Conservation (phyloP, 345 rosid genomes). For the Cardamine chenopodiifolia region DNA sequence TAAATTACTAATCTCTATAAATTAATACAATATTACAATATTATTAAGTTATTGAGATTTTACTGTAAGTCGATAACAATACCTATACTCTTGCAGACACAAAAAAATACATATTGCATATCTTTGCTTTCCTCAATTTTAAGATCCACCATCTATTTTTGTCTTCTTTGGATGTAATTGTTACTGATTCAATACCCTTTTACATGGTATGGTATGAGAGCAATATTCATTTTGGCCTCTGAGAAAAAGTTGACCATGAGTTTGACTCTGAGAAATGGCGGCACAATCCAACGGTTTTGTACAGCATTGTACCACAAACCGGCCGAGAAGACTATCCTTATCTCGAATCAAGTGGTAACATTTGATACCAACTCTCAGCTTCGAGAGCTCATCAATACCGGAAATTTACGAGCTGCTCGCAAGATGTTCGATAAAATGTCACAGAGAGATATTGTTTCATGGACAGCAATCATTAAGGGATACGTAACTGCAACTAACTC, state of each 20-base stretch:
- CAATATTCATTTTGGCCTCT: background rate
- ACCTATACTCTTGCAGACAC: too few relatives aligned
- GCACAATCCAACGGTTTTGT: slow-evolving; percentile 35
- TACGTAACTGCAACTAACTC: slow-evolving; percentile 55
- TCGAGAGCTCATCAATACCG: slow-evolving; percentile 42
- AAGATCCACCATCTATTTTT: too few relatives aligned
- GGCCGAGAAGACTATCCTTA: slow-evolving; percentile 9
- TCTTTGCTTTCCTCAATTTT: too few relatives aligned
- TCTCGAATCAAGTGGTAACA: slow-evolving; percentile 28
- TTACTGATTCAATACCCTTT: too few relatives aligned
- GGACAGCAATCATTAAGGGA: slow-evolving; percentile 78
- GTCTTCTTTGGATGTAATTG: too few relatives aligned
- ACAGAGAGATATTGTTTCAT: slow-evolving; percentile 64
- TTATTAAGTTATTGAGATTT: too few relatives aligned
- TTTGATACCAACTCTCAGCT: slow-evolving; percentile 53
- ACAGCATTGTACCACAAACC: slow-evolving; percentile 27
- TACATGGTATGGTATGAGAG: too few relatives aligned
- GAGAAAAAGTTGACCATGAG: slow-evolving; percentile 21
- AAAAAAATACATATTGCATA: too few relatives aligned
- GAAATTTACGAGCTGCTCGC: slow-evolving; percentile 58
- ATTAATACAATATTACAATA: too few relatives aligned
- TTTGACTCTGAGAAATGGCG: slow-evolving; percentile 29
- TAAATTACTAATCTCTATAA: too few relatives aligned
- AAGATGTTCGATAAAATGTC: slow-evolving; percentile 72
- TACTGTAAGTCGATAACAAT: too few relatives aligned